phyloP scores from a whole-genome alignment of 2,329 filamentous ascomycete species.

The Phaeosphaeria sp. region DNA sequence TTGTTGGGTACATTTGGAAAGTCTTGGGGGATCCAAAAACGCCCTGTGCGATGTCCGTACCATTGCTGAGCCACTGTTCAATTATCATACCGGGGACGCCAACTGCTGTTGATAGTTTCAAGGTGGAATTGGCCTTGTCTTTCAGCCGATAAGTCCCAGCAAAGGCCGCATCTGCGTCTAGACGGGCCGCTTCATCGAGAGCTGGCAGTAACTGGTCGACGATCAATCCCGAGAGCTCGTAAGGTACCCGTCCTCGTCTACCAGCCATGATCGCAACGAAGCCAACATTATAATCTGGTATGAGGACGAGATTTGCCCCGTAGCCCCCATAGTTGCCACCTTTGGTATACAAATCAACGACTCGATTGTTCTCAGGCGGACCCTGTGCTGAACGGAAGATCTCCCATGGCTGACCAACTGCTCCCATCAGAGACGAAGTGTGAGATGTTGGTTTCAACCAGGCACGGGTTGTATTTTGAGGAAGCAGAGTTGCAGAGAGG shows the following conservation, averaged over 20 bases:
- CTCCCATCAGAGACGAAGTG: slow-evolving; percentile 42
- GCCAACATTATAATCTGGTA: slow-evolving; percentile 54
- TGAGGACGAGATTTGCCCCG: slow-evolving; percentile 47
- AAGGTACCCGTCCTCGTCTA: neutral
- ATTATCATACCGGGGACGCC: slow-evolving; percentile 36
- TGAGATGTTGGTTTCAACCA: slow-evolving; percentile 53
- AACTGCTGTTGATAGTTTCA: slow-evolving; percentile 29
- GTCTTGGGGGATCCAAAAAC: neutral
- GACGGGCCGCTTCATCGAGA: slow-evolving; percentile 31
- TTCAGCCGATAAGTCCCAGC: slow-evolving; percentile 31
- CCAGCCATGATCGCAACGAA: slow-evolving; percentile 49
- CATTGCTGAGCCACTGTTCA: slow-evolving; percentile 38
- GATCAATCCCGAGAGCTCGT: slow-evolving; percentile 10
- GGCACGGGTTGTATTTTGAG: slow-evolving; percentile 40
- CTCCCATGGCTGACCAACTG: slow-evolving; percentile 49
- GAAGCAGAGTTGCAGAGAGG: slow-evolving; percentile 46
- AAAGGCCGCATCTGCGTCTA: slow-evolving; percentile 31
- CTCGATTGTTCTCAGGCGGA: slow-evolving; percentile 5
- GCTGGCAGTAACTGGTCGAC: slow-evolving; percentile 21
- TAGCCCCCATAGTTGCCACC: slow-evolving; percentile 51
- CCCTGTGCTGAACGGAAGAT: slow-evolving; percentile 38
- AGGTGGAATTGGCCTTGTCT: slow-evolving; percentile 30
- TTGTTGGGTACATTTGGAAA: slow-evolving; percentile 18
- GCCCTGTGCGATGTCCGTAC: slow-evolving; percentile 31
- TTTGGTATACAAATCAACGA: slow-evolving; percentile 52